Evolutionary conservation across 116 monocot genomes (phyloP).

Genomic region (Papilionanthe hybrid): DNA sequence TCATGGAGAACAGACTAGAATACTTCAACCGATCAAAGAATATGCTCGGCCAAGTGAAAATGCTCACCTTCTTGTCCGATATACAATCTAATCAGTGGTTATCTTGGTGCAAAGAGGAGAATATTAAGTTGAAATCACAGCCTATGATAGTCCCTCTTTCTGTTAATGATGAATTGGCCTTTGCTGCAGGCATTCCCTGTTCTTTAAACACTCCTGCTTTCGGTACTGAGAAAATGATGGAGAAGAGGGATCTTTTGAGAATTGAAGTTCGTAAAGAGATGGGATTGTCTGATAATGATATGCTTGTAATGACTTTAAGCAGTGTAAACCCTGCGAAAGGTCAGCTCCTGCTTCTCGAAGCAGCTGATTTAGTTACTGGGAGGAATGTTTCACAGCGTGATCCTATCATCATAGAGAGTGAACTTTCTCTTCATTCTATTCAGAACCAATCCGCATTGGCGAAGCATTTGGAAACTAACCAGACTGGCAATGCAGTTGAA

Average conservation of each 20-base stretch:
- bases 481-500: conserved; percentile 13
- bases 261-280: conserved; percentile 72
- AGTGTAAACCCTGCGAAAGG: conserved; percentile 93
- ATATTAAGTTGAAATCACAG: conserved; percentile 52
- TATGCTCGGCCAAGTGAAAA: conserved; percentile 71
- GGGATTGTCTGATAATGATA: conserved; percentile 71
- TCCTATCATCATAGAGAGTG: conserved; percentile 28
- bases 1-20: conserved; percentile 92
- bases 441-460: conserved; percentile 23
- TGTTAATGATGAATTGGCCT: conserved; percentile 90
- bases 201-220: conserved; percentile 61
- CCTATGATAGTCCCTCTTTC: conserved; percentile 80
- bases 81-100: conserved; percentile 79
- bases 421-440: conserved; percentile 22
- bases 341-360: conserved; percentile 71
- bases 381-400: conserved; percentile 33
- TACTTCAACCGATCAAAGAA: conserved; percentile 84
- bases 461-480: conserved; percentile 9
- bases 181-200: conserved; percentile 74
- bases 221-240: conserved; percentile 64
- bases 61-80: conserved; percentile 63
- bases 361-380: conserved; percentile 59
- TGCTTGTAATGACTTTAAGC: conserved; percentile 82
- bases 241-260: conserved; percentile 61
- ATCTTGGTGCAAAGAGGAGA: conserved; percentile 84